Evolutionary conservation across 345 rosid genomes (phyloP).

Genomic region (Balakata baccata): DNA sequence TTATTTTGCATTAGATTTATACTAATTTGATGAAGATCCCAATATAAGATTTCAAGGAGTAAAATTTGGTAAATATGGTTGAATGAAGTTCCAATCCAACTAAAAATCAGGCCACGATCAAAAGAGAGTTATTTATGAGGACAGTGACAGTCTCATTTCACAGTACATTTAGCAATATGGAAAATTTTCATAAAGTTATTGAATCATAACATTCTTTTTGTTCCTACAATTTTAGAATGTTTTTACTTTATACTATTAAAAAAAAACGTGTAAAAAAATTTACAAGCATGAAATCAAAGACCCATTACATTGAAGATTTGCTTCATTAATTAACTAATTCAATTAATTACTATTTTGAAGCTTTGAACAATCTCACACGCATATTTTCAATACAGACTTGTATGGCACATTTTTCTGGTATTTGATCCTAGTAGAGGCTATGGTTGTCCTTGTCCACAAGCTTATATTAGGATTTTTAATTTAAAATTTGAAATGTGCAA

Average conservation of each 20-base stretch:
- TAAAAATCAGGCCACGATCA: not conserved
- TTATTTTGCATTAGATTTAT: too few species aligned
- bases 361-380: conserved; percentile 5
- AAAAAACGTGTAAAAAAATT: not conserved
- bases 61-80: not conserved
- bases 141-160: not conserved
- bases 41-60: too few species aligned
- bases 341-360: conserved; percentile 4
- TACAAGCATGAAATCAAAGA: conserved; percentile 14
- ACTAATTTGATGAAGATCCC: too few species aligned
- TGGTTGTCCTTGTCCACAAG: conserved; percentile 18
- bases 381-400: not conserved
- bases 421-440: not conserved
- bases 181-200: conserved; percentile 5
- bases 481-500: not conserved
- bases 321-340: conserved; percentile 3
- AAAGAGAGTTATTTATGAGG: not conserved
- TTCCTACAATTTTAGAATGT: conserved; percentile 15
- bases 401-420: not conserved
- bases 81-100: conserved; percentile 6
- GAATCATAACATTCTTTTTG: conserved; percentile 1
- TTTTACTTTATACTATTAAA: not conserved
- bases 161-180: not conserved
- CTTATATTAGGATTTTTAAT: conserved; percentile 4
- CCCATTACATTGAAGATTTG: conserved; percentile 14